Evolutionary conservation across 2,329 filamentous ascomycete species (phyloP), one percentile per base, ranked within the genome.

Genomic region (Tothia fuscella): DNA sequence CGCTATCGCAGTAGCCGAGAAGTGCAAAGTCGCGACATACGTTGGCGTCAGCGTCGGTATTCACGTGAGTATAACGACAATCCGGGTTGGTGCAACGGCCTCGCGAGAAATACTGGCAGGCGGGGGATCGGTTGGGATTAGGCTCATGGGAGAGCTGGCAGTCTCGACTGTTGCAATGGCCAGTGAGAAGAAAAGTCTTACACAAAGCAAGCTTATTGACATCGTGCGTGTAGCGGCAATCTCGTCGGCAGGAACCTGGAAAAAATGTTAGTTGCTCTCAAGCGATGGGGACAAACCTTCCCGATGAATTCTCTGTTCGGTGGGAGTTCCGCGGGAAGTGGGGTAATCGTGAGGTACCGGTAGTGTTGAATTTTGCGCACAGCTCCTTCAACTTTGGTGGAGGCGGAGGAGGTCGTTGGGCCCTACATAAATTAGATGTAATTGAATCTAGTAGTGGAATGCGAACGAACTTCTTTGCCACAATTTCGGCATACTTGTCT

Each of bases 141-240:
- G 84, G 68, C 36, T 91, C 80, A 71, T 96, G 91, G 48, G 88
- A 94, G 46, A 96, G 73, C 63, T 93, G 84, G 71, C 91, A 98
- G 54, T 72, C 72, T 62, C 86, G 86, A 59, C 76, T 75, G 51
- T 70, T 66, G 66, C 91, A 98, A 53, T 73, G 70, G 56, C 83
- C 81, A 56, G 82, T 87, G 55, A 80, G 78, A 41, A 96, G 70
- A 57, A 82, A 87, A 41, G 84, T 79, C 62, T 85, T 91, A 76
- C 91, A 98, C 43, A 91, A 78, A 43, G 89, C 84, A 54, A 93
- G 84, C 64, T 85, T 93, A 57, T 76, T 69, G 31, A 82, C 75
- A 56, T 98, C 84, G 68, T 98, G 91, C 38, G 78, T 67, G 57
- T 82, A 91, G 42, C 74, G 80, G 62, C 91, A 98, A 36, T 65